Base-by-base conservation (phyloP, 164 flowering plant genomes). In the Litsea cubeba region DNA sequence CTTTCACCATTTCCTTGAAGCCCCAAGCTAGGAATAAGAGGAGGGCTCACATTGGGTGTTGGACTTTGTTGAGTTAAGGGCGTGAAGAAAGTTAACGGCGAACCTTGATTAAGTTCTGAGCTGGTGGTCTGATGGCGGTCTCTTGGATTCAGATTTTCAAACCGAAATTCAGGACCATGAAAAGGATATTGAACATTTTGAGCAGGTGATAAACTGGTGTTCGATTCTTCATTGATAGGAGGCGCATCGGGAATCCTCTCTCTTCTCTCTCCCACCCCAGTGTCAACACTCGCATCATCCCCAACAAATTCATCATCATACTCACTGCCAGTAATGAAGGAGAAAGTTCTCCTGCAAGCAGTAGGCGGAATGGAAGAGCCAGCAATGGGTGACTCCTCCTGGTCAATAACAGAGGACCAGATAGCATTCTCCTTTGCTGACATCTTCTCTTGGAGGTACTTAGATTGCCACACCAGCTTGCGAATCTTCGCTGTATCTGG, bases 391-490 rank as follows among this genome's bases (percentile, higher is more conserved):
- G 76, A 75, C 66, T 89, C 92, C 69, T 90, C 92, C 65, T 85
- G 90, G 4, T 28, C 4, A 0, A 28, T 28, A 28, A 28, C 4
- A 28, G 4, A 3, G 30, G 30, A 28, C 30, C 30, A 28, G 4
- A 28, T 28, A 28, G 30, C 30, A 28, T 4, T 28, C 30, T 89
- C 93, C 77, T 88, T 88, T 12, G 91, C 90, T 0, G 93, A 88
- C 92, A 87, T 89, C 71, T 89, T 90, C 69, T 87, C 92, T 28
- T 88, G 90, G 79, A 87, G 78, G 80, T 90, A 87, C 66, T 90
- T 88, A 2, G 92, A 88, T 72, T 90, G 92, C 50, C 89, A 71
- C n/a, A 90, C 92, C 24, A 88, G 88, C 86, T 84, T 85, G 67
- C 87, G 83, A 65, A 89, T 86, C 83, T 88, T 89, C 12, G 87